Conservation (phyloP, 441 rosid species). For the Gossypium schwendimanii region DNA sequence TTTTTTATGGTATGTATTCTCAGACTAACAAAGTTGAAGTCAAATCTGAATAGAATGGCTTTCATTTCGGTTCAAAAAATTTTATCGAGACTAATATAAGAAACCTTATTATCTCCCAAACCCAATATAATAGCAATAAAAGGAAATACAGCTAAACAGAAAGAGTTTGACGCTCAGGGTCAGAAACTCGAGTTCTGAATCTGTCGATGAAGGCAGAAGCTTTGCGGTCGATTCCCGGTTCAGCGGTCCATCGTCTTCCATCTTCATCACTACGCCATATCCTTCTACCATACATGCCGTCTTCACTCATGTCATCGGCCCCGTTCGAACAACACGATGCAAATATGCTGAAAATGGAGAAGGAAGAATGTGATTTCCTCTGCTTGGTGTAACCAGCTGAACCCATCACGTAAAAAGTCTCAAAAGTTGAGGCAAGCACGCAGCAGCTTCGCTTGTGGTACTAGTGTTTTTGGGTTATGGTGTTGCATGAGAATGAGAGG, state of each 20-base stretch:
- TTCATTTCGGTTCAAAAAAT: neutral
- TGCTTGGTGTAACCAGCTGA: constrained; percentile 27
- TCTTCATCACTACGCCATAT: constrained; percentile 59
- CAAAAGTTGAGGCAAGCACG: neutral
- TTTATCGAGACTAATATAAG: neutral
- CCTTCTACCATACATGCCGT: constrained; percentile 36
- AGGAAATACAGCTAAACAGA: constrained; percentile 20
- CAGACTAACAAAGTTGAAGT: neutral
- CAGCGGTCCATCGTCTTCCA: constrained; percentile 59
- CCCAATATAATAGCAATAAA: neutral
- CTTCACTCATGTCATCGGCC: constrained; percentile 50
- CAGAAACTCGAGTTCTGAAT: constrained; percentile 50
- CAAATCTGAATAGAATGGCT: neutral
- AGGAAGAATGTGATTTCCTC: constrained; percentile 41
- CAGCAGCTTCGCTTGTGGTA: neutral
- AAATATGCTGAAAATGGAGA: constrained; percentile 41
- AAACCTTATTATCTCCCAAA: neutral
- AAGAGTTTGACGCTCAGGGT: constrained; percentile 37
- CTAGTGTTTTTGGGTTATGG: neutral
- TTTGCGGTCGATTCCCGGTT: constrained; percentile 61
- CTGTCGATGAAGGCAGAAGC: constrained; percentile 60
- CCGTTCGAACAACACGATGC: constrained; percentile 48
- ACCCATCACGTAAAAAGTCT: constrained; percentile 24
- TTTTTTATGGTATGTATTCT: neutral
- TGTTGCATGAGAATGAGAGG: neutral